Conservation (phyloP, 768 basidiomycete species). For the Lactarius hatsudake region DNA sequence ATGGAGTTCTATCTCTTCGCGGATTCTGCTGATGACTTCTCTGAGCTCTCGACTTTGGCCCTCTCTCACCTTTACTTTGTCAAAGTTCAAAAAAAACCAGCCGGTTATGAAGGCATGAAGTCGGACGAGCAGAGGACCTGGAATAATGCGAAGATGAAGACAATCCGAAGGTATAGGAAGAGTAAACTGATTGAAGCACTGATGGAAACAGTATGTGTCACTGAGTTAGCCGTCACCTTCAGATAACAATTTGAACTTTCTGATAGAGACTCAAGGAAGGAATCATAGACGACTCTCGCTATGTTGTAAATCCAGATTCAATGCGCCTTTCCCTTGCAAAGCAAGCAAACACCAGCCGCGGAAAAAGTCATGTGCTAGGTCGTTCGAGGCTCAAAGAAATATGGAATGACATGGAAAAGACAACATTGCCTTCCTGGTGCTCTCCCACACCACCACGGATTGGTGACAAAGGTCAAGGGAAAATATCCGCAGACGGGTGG, state of each 20-base stretch:
- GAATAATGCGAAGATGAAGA: not conserved
- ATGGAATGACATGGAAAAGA: conserved; percentile 21
- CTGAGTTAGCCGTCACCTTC: not conserved
- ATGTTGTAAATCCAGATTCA: not conserved
- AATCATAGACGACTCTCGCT: not conserved
- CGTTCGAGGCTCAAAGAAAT: not conserved
- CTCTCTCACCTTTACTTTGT: not conserved
- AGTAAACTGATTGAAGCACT: not conserved
- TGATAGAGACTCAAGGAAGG: not conserved
- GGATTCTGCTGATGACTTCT: not conserved
- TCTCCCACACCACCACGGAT: conserved; percentile 20
- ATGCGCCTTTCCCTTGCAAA: not conserved
- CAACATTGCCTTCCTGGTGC: conserved; percentile 31
- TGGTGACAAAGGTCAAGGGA: conserved; percentile 29
- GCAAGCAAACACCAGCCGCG: not conserved
- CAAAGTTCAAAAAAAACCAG: not conserved
- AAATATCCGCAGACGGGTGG: conserved; percentile 32
- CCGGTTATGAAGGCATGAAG: not conserved
- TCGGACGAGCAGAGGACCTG: not conserved
- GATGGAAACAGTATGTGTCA: not conserved
- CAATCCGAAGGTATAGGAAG: not conserved
- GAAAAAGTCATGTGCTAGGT: not conserved
- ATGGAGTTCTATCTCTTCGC: not conserved
- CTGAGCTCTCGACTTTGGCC: not conserved
- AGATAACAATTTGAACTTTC: not conserved